Evolutionary conservation across 768 basidiomycete species (phyloP).

Genomic region (Boletus barrowsii): DNA sequence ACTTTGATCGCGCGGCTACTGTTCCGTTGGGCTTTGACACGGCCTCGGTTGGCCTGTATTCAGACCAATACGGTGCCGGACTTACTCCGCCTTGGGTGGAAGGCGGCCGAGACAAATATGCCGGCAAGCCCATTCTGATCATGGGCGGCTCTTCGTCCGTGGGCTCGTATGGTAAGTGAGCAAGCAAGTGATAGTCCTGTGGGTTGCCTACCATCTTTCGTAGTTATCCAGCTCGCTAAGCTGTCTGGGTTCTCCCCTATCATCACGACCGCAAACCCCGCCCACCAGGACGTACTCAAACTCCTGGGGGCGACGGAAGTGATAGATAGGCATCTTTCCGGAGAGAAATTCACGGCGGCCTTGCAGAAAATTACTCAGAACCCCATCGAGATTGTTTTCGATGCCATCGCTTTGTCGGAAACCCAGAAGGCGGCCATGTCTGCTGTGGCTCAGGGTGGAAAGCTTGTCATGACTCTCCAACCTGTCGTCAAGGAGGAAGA

Average conservation of each 20-base stretch:
- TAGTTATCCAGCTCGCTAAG: conserved; percentile 40
- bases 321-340: conserved; percentile 30
- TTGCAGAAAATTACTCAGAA: conserved; percentile 26
- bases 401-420: conserved; percentile 30
- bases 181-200: not conserved
- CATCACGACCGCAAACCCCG: conserved; percentile 36
- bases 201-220: conserved; percentile 1
- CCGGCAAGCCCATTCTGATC: conserved; percentile 42
- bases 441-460: conserved; percentile 33
- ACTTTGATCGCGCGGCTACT: conserved; percentile 45
- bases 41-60: conserved; percentile 47
- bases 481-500: conserved; percentile 22
- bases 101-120: conserved; percentile 35
- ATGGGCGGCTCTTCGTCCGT: conserved; percentile 49
- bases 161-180: conserved; percentile 43
- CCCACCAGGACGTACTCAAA: conserved; percentile 31
- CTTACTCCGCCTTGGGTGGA: conserved; percentile 37
- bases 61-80: conserved; percentile 34
- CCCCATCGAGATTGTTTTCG: conserved; percentile 25
- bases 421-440: conserved; percentile 37
- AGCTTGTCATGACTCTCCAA: conserved; percentile 29
- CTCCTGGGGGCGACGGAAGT: conserved; percentile 41
- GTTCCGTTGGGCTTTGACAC: conserved; percentile 48
- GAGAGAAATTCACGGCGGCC: conserved; percentile 11
- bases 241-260: conserved; percentile 41